A percentile compares a stretch with the other conserved stretches of the same genome.
Evolutionary conservation across 257 asterid species (phyloP).

Genomic region (Solanum etuberosum): DNA sequence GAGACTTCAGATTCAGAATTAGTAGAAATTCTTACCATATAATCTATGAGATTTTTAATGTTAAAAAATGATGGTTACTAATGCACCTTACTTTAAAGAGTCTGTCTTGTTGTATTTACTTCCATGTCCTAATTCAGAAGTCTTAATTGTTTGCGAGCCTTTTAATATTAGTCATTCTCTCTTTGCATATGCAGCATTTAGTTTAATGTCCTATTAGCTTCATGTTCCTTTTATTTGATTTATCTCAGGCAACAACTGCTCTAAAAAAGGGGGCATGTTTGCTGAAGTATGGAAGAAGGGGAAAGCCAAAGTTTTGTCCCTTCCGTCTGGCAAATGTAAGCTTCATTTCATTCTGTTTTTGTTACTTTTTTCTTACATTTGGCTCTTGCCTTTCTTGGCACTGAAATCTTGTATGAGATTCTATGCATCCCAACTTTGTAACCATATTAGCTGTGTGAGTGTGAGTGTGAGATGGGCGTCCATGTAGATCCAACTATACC

Average conservation of each 20-base stretch:
- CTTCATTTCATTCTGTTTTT: neutral
- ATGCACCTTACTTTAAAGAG: neutral
- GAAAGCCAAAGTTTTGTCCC: conserved; percentile 90
- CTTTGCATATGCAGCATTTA: neutral
- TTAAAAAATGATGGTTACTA: neutral
- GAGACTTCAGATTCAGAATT: neutral
- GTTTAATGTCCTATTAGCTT: conserved; percentile 8
- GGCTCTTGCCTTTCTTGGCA: neutral
- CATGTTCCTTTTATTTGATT: conserved; percentile 10
- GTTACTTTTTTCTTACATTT: neutral
- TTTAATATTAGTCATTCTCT: neutral
- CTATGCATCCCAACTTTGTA: neutral
- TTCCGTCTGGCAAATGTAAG: conserved; percentile 82
- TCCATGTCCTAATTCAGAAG: neutral
- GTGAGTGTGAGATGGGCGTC: neutral
- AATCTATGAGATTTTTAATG: neutral
- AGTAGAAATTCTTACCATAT: neutral
- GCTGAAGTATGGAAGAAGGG: conserved; percentile 87
- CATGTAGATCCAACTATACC: neutral
- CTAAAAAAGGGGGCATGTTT: conserved; percentile 83
- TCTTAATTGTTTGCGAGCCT: neutral
- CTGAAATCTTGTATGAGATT: neutral
- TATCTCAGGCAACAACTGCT: conserved; percentile 64
- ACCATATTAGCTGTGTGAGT: neutral
- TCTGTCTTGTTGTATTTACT: neutral